Conservation (phyloP, 2,329 filamentous ascomycete species). For the Paracoccidioides lutzii region DNA sequence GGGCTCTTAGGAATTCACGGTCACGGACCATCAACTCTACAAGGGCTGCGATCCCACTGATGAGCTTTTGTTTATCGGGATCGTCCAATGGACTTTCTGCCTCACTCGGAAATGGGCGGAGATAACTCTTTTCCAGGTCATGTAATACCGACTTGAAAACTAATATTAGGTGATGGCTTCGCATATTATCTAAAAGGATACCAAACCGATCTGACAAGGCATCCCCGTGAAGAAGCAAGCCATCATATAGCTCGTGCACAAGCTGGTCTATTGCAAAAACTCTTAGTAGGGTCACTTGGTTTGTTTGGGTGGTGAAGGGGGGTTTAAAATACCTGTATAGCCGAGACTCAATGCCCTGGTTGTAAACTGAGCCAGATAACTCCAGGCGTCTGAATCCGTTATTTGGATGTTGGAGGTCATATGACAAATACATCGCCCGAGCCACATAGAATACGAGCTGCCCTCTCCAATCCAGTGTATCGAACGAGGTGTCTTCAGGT, state of each 20-base stretch:
- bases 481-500: conserved; percentile 15
- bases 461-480: conserved; percentile 53
- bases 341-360: conserved; percentile 56
- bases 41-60: conserved; percentile 48
- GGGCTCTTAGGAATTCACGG: conserved; percentile 38
- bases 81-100: conserved; percentile 1
- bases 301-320: neutral
- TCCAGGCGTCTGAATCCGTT: conserved; percentile 18
- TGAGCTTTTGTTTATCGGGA: conserved; percentile 12
- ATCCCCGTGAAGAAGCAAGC: conserved; percentile 23
- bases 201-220: conserved; percentile 20
- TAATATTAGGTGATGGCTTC: conserved; percentile 36
- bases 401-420: conserved; percentile 33
- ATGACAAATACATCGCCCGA: conserved; percentile 49
- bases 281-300: conserved; percentile 7
- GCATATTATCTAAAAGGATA: conserved; percentile 31
- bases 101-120: conserved; percentile 14
- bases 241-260: conserved; percentile 27
- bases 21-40: conserved; percentile 39
- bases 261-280: conserved; percentile 24
- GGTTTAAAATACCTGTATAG: conserved; percentile 46
- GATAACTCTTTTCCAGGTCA: conserved; percentile 30
- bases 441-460: conserved; percentile 54
- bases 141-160: conserved; percentile 35
- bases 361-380: conserved; percentile 33